Evolutionary conservation across 140 eudicot species (phyloP).

Genomic region (Senecio squalidus): DNA sequence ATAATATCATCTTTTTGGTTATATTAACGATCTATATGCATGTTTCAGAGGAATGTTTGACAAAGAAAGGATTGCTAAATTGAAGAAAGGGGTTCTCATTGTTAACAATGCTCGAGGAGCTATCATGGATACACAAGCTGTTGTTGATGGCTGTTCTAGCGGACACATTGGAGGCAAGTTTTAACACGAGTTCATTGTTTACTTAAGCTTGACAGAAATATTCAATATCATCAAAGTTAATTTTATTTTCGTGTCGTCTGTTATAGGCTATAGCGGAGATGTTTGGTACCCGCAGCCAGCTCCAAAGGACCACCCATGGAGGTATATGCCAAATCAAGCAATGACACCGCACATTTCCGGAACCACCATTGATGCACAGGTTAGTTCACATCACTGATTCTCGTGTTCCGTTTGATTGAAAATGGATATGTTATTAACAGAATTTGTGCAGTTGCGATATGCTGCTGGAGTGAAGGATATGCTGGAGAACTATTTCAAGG

Average conservation of each 20-base stretch:
- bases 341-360: conserved; percentile 99
- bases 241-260: background rate
- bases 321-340: conserved; percentile 96
- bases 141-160: conserved; percentile 85
- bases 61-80: conserved; percentile 71
- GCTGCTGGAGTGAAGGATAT: conserved; percentile 95
- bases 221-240: background rate
- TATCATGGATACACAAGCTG: conserved; percentile 98
- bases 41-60: conserved; percentile 80
- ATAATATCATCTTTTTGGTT: background rate
- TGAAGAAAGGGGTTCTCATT: conserved; percentile 90
- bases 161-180: conserved; percentile 87
- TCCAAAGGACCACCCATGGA: conserved; percentile 98
- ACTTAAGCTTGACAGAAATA: background rate
- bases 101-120: conserved; percentile 99
- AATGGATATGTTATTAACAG: background rate
- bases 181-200: background rate
- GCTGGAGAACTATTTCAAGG: conserved; percentile 95
- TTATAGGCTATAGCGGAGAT: conserved; percentile 89
- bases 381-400: conserved; percentile 3
- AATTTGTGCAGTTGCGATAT: conserved; percentile 68
- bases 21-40: background rate
- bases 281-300: conserved; percentile 99
- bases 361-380: conserved; percentile 98
- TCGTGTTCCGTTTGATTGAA: background rate